Conservation (phyloP, 768 basidiomycete species). For the Xerocomus spinulosus region DNA sequence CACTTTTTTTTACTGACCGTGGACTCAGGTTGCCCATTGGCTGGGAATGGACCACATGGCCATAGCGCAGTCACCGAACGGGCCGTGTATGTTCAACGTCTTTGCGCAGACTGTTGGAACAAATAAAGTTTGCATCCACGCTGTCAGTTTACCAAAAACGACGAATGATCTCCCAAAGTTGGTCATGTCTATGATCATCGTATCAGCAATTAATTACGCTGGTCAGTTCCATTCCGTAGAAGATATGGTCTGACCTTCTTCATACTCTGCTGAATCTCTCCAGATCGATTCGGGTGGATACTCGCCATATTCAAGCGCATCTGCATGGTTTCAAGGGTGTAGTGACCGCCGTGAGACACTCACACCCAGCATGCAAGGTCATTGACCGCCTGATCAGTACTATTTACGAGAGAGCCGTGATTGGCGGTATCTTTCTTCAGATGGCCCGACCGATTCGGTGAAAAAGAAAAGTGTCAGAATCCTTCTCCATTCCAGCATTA, state of each 20-base stretch:
- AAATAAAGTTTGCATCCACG: neutral
- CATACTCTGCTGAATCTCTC: too few species aligned
- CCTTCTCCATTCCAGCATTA: slow-evolving; percentile 4
- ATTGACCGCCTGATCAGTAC: neutral
- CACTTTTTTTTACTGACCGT: neutral
- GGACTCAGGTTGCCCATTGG: too few species aligned
- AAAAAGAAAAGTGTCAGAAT: neutral
- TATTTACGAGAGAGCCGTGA: slow-evolving; percentile 17
- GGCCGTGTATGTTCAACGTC: too few species aligned
- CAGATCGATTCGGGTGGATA: too few species aligned
- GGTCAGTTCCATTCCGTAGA: too few species aligned
- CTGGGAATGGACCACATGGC: too few species aligned
- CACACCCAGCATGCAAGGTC: neutral
- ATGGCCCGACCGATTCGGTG: slow-evolving; percentile 16
- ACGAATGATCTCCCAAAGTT: neutral
- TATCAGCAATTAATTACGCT: neutral
- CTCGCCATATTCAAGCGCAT: too few species aligned
- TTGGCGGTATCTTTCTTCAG: slow-evolving; percentile 15
- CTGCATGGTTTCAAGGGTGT: too few species aligned
- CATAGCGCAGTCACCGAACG: too few species aligned
- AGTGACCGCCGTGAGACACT: neutral
- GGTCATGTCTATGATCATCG: neutral
- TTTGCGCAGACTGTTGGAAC: too few species aligned
- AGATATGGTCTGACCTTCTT: too few species aligned
- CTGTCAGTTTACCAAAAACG: neutral